Evolutionary conservation across 2,329 filamentous ascomycete genomes (phyloP), one percentile per base, ranked within the genome.

Genomic region (Ophiocordyceps australis): DNA sequence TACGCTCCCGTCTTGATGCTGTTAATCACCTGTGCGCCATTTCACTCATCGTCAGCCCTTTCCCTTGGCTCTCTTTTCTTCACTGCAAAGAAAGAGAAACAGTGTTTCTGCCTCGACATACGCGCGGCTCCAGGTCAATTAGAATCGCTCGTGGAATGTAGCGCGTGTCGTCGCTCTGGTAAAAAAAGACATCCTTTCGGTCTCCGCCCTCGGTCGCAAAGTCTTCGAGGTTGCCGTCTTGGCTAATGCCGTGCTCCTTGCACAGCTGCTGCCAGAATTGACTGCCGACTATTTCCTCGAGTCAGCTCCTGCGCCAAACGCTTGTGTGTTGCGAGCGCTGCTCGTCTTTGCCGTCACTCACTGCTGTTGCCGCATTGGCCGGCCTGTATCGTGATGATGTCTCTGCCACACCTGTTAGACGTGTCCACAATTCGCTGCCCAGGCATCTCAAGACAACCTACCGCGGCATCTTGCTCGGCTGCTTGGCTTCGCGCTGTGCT

Each of bases 211-310:
- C 89, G 25, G 83, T 94, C 45, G 89, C 89, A 58, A 94, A 94
- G 51, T 94, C 85, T 49, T 94, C 85, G 30, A 98, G 67, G 49
- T 95, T 95, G 30, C 89, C 89, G 55, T 95, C 83, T 48, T 89
- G 82, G 44, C 78, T 93, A 57, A 98, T 98, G 34, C 91, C 89
- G 49, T 98, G 89, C 55, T 98, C 89, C 49, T 86, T 78, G 53
- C 89, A 98, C 32, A 95, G 70, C 56, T 95, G 89, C 52, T 95
- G 86, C 89, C 89, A 98, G 57, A 98, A 98, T 49, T 95, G 82
- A 45, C 81, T 86, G 32, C 89, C 89, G 50, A 95, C 83, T 93
- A 24, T 20, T 22, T 17, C 17, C 14, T 7, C n/a, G n/a, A 8
- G 33, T 40, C 31, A 40, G 33, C 23, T 15, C 20, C 14, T 13